Base-by-base conservation (phyloP, 1,284 basidiomycete genomes). In the Trametes versicolor region DNA sequence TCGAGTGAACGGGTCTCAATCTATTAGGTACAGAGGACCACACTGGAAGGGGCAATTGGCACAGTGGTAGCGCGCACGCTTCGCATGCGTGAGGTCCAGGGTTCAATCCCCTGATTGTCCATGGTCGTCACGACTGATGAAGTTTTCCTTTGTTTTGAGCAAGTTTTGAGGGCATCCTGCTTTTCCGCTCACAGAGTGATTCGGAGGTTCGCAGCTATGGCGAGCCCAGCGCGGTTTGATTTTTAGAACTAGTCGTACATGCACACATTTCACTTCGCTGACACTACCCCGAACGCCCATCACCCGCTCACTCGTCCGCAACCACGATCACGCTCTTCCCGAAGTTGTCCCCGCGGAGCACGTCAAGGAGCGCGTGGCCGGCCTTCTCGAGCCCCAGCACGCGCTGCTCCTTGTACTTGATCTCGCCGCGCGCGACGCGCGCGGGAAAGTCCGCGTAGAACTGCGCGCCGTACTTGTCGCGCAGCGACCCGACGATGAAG, bases 321-420 rank as follows among this genome's bases (percentile, higher is more conserved):
- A 88, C 84, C 43, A 81, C 70, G 34, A 88, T 73, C 5, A 88
- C 81, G 13, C 80, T 82, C 77, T 91, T 91, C 0, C 84, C 90
- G 32, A 77, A 81, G 73, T 91, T 91, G 61, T 75, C 76, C 0
- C 89, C 90, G 49, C 79, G 80, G 71, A 84, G 85, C 8, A 90
- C 81, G 47, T 82, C 84, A 34, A 83, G 67, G 41, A 91, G 73
- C 0, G 79, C 86, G 17, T 86, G 79, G 0, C 85, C 85, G 19
- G 82, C 84, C 36, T 78, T 78, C 19, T 87, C 84, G 62, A 92
- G 73, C 0, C 87, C 85, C 0, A 81, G 75, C 32, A 75, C 81
- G 1, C 87, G 68, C 45, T 89, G 81, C 70, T 91, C 90, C 17
- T 79, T 78, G 71, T 86, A 85, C 74, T 88, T 86, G 67, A 93